Evolutionary conservation across 2,329 filamentous ascomycete species (phyloP).

Genomic region (Claviceps africana): DNA sequence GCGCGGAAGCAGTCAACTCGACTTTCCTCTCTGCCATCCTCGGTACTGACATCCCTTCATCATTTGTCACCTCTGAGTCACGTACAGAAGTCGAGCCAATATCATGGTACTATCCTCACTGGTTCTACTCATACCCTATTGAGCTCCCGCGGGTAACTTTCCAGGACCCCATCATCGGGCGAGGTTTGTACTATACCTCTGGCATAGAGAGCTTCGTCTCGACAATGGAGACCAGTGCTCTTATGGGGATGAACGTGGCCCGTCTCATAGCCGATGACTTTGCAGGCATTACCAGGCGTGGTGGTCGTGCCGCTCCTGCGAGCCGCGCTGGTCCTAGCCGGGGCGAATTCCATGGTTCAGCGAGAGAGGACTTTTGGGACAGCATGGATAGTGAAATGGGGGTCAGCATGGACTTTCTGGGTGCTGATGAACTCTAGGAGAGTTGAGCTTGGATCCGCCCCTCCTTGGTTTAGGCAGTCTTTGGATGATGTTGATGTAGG

Average conservation of each 20-base stretch:
- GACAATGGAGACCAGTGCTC: constrained; percentile 89
- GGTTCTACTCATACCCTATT: constrained; percentile 77
- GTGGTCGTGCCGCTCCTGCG: neutral
- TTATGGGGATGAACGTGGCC: constrained; percentile 83
- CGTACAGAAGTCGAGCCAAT: constrained; percentile 33
- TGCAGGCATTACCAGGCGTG: constrained; percentile 12
- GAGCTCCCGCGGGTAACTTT: constrained; percentile 77
- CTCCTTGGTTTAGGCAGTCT: neutral
- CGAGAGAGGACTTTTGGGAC: constrained; percentile 8
- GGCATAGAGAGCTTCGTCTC: constrained; percentile 89
- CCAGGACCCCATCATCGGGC: constrained; percentile 58
- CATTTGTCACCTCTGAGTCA: constrained; percentile 21
- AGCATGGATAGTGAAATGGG: constrained; percentile 10
- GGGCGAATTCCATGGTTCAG: neutral
- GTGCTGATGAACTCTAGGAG: constrained; percentile 8
- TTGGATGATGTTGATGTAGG: neutral
- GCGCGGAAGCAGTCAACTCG: constrained; percentile 36
- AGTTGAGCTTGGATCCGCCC: neutral
- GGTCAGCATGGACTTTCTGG: constrained; percentile 4
- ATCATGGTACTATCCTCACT: constrained; percentile 63
- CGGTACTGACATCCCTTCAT: constrained; percentile 30
- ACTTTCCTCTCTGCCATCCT: constrained; percentile 40
- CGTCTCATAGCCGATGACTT: constrained; percentile 51
- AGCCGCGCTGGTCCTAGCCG: neutral
- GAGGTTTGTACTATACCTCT: constrained; percentile 55